A percentile compares a stretch with the other conserved stretches of the same genome.
Conservation (phyloP, 306 rosid species). For the Phaseolus lunatus region DNA sequence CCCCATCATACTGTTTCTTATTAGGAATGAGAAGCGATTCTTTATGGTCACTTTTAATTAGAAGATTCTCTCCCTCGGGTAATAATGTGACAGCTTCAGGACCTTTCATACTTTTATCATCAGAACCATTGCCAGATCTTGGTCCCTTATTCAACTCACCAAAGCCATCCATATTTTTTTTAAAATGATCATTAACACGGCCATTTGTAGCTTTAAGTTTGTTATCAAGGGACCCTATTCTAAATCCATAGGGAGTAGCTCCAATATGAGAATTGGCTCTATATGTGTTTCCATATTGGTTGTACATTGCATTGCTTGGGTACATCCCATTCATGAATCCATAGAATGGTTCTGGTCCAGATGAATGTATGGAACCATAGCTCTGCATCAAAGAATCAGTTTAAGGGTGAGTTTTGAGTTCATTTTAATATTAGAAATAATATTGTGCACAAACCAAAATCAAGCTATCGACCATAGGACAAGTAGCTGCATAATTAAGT, state of each 20-base stretch:
- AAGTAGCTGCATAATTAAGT: constrained; percentile 26
- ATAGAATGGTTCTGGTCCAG: constrained; percentile 51
- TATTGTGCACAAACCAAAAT: constrained; percentile 7
- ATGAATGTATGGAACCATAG: constrained; percentile 41
- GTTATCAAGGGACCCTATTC: constrained; percentile 32
- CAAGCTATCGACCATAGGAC: not conserved
- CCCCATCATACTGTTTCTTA: constrained; percentile 51
- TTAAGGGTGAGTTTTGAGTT: not conserved
- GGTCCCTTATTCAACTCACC: constrained; percentile 66
- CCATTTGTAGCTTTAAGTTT: constrained; percentile 37
- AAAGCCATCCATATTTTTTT: constrained; percentile 47
- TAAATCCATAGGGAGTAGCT: constrained; percentile 50
- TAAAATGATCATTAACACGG: constrained; percentile 29
- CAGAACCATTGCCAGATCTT: constrained; percentile 49
- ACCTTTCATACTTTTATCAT: constrained; percentile 30
- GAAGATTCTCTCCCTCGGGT: constrained; percentile 52
- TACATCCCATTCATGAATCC: constrained; percentile 46
- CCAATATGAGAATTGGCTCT: constrained; percentile 46
- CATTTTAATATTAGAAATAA: constrained; percentile 9
- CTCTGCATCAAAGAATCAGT: constrained; percentile 38
- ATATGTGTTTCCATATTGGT: constrained; percentile 52
- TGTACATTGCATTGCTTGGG: constrained; percentile 46
- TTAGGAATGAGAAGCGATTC: constrained; percentile 42
- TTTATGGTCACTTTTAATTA: constrained; percentile 42
- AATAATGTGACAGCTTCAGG: constrained; percentile 44